Percentiles rank a stretch among this genome's conserved stretches.
Evolutionary conservation across 148 eudicot genomes (phyloP).

Genomic region (Chenopodium suecicum): DNA sequence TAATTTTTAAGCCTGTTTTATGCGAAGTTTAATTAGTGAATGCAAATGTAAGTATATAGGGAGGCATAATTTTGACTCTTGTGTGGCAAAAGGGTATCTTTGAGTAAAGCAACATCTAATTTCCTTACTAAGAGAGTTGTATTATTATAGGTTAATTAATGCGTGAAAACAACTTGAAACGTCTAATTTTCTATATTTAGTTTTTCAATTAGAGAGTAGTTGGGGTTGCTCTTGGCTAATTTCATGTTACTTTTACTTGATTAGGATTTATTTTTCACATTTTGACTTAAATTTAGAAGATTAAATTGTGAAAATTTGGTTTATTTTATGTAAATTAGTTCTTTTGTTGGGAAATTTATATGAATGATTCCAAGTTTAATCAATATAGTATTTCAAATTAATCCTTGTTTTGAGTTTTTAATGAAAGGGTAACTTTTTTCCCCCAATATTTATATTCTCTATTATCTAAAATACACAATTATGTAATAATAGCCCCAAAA

Average conservation of each 20-base stretch:
- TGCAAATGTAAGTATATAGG: neutral
- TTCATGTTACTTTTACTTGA: neutral
- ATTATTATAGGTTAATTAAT: constrained; percentile 33
- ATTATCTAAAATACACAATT: no score
- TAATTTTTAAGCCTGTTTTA: neutral
- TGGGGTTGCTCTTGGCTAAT: neutral
- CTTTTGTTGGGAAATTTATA: neutral
- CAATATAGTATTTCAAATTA: no score
- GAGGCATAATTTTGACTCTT: constrained; percentile 17
- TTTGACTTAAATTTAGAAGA: neutral
- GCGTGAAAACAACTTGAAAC: constrained; percentile 43
- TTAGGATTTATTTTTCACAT: neutral
- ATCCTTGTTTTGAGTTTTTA: no score
- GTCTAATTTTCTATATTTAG: constrained; percentile 19
- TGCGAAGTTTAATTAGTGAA: neutral
- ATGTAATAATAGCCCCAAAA: no score
- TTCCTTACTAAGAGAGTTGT: constrained; percentile 31
- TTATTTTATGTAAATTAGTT: neutral
- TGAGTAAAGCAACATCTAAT: constrained; percentile 34
- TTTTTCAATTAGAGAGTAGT: constrained; percentile 14
- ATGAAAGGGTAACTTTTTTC: no score
- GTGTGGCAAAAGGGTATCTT: constrained; percentile 20
- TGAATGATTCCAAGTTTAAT: no score
- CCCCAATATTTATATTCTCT: no score
- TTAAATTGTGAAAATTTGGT: neutral